Evolutionary conservation across 768 basidiomycete species (phyloP).

Genomic region (Leccinum barrowsii): DNA sequence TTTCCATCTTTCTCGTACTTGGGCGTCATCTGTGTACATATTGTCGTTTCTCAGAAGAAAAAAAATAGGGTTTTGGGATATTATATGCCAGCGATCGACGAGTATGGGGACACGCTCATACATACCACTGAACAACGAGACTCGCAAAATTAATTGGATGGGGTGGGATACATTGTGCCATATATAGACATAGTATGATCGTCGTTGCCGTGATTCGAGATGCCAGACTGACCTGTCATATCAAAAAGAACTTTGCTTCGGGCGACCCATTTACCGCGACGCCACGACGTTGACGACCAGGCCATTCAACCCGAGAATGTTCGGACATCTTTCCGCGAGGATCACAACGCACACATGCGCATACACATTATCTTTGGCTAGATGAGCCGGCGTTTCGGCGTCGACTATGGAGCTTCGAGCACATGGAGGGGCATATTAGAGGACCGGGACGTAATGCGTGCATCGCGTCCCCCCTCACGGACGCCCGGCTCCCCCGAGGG

Average conservation of each 20-base stretch:
- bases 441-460: constrained; percentile 10
- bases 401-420: constrained; percentile 10
- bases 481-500: not conserved
- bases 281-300: constrained; percentile 1
- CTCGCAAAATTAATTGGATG: not conserved
- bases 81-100: not conserved
- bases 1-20: not conserved
- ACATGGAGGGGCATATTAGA: constrained; percentile 4
- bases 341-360: constrained; percentile 7
- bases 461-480: not conserved
- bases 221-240: constrained; percentile 8
- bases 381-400: not conserved
- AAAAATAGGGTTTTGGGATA: not conserved
- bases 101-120: not conserved
- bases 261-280: constrained; percentile 8
- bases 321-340: constrained; percentile 2
- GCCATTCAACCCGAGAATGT: constrained; percentile 1
- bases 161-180: not conserved
- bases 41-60: not conserved
- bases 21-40: not conserved
- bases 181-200: constrained; percentile 11
- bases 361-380: not conserved
- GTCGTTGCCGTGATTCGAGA: constrained; percentile 15
- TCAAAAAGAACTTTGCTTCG: not conserved
- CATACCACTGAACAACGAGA: not conserved